Evolutionary conservation across 805 yeast genomes (phyloP).

Genomic region (Blastobotrys peoriensis): DNA sequence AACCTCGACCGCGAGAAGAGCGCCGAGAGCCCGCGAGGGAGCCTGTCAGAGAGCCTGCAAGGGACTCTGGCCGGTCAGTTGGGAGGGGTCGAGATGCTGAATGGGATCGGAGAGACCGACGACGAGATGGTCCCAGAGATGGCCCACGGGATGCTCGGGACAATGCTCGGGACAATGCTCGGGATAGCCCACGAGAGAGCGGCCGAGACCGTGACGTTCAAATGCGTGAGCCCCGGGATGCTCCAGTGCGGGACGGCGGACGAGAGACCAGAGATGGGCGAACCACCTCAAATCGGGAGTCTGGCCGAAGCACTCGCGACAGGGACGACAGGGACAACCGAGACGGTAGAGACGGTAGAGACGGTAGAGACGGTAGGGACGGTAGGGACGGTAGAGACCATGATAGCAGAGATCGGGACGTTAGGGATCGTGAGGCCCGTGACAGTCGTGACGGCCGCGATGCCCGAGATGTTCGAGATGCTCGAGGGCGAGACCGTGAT

Average conservation of each 20-base stretch:
- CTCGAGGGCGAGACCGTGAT: slow-evolving; percentile 4
- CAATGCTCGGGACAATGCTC: neutral
- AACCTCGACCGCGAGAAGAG: neutral
- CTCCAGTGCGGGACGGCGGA: slow-evolving; percentile 1
- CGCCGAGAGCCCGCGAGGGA: neutral
- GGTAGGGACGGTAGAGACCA: neutral
- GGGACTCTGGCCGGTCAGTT: neutral
- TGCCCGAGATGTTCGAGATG: slow-evolving; percentile 4
- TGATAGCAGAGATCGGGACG: slow-evolving; percentile 9
- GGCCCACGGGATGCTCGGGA: slow-evolving; percentile 1
- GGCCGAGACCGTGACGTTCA: slow-evolving; percentile 5
- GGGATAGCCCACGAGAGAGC: neutral
- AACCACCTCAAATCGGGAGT: neutral
- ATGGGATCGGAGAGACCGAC: slow-evolving; percentile 6
- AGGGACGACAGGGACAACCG: no score
- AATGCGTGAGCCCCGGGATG: neutral
- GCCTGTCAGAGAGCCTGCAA: neutral
- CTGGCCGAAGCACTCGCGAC: no score
- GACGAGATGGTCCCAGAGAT: slow-evolving; percentile 8
- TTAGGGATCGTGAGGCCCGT: slow-evolving; percentile 15
- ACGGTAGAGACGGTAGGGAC: slow-evolving; percentile 2
- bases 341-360: no score
- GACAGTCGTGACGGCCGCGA: slow-evolving; percentile 9
- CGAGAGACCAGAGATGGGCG: neutral
- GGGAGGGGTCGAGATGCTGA: slow-evolving; percentile 6